These are phyloP conservation scores for Yarrowia sp. DNA, from an alignment of 805 yeast genomes.

Conservation along the genomic window DNA sequence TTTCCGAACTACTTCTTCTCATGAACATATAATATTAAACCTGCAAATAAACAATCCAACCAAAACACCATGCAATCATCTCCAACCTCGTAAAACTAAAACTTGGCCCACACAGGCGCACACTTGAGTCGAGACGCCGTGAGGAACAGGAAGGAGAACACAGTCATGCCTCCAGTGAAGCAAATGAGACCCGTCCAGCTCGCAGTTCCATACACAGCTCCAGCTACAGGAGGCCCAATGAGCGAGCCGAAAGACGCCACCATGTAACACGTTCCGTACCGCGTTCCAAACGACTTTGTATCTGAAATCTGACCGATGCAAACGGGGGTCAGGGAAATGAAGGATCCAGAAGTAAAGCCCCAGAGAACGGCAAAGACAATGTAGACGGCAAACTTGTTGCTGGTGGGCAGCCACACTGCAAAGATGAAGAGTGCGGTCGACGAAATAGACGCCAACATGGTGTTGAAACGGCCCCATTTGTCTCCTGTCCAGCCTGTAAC, in stretches of 20 bases:
- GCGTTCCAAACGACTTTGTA: conserved; percentile 62
- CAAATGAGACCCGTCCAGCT: conserved; percentile 35
- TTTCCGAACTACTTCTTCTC: no score
- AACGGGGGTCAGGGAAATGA: conserved; percentile 63
- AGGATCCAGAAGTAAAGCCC: conserved; percentile 62
- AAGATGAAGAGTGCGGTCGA: conserved; percentile 50
- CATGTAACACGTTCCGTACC: conserved; percentile 66
- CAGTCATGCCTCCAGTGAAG: conserved; percentile 36
- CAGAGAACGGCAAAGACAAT: conserved; percentile 52
- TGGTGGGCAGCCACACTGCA: conserved; percentile 64
- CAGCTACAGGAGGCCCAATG: conserved; percentile 43
- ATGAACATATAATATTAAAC: no score
- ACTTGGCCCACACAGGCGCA: conserved; percentile 2
- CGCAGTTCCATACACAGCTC: conserved; percentile 33
- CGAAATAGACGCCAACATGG: conserved; percentile 50
- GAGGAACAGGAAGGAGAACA: conserved; percentile 31
- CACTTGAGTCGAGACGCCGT: conserved; percentile 31
- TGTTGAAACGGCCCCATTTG: conserved; percentile 54
- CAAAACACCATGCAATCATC: neutral
- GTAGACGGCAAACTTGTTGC: conserved; percentile 40
- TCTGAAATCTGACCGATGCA: conserved; percentile 67
- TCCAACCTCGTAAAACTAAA: no score
- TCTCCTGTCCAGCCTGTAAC: conserved; percentile 59
- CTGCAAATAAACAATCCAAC: neutral
- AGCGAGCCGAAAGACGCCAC: conserved; percentile 41